Evolutionary conservation across 257 asterid genomes (phyloP).

Genomic region (Eucommia ulmoides): DNA sequence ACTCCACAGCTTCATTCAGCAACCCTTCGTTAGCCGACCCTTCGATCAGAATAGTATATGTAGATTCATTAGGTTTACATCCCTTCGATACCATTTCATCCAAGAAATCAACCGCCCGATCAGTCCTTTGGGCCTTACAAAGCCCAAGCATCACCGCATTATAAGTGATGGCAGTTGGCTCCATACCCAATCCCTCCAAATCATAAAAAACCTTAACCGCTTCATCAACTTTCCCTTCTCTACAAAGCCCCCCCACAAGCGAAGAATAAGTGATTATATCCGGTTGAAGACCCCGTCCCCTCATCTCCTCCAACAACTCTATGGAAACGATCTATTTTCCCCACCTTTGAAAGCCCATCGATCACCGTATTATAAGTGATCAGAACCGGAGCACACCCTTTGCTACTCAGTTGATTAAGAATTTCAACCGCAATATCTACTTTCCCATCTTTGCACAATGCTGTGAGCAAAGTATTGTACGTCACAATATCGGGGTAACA

Average conservation of each 20-base stretch:
- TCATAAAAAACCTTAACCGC: conserved; percentile 55
- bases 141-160: conserved; percentile 70
- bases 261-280: conserved; percentile 65
- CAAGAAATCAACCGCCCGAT: conserved; percentile 70
- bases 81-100: conserved; percentile 59
- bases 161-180: conserved; percentile 57
- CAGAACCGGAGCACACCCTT: conserved; percentile 69
- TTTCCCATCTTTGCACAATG: conserved; percentile 77
- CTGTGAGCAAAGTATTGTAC: conserved; percentile 71
- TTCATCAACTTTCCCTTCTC: conserved; percentile 72
- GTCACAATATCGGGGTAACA: conserved; percentile 90
- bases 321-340: conserved; percentile 53
- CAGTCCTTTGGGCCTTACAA: conserved; percentile 68
- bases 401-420: conserved; percentile 47
- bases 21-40: conserved; percentile 67
- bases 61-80: conserved; percentile 75
- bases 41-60: conserved; percentile 66
- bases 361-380: conserved; percentile 80
- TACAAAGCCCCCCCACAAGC: conserved; percentile 57
- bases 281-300: no score
- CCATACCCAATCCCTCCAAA: conserved; percentile 45
- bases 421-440: conserved; percentile 70
- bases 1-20: conserved; percentile 54
- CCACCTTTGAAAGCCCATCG: conserved; percentile 69
- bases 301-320: conserved; percentile 54